Base-by-base conservation (phyloP, 2,329 filamentous ascomycete genomes). In the Fusarium buxicola region DNA sequence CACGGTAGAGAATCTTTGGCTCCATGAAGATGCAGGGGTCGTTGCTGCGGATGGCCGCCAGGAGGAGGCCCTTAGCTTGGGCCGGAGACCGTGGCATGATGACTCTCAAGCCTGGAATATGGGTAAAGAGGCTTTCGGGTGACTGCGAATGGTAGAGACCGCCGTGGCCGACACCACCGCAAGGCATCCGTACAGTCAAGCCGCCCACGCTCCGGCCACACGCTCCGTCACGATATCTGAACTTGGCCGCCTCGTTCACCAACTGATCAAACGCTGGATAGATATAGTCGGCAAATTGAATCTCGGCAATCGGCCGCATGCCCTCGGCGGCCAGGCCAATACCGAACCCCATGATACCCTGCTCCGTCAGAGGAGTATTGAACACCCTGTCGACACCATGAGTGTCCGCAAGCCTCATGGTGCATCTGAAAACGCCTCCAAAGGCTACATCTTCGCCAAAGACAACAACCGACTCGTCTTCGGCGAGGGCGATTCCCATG, bases 361-460 rank as follows among this genome's bases (percentile, higher is more conserved):
- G 95, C 75, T 99, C 95, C 30, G 90, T 92, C 67, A 99, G 78
- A 1, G 95, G 95, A 15, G 94, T 98, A 77, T 99, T 98, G 83
- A 99, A 99, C 30, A 99, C 94, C 55, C 95, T 85, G 55, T 95
- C 91, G 3, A 87, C 84, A 8, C 95, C 95, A 75, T 95, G 96
- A 53, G 92, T 92, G 61, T 93, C 91, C 28, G 92, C 88, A 13
- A 99, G 84, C 69, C 94, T 92, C 88, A 95, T 94, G 28, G 92
- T 94, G 78, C 93, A 97, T 54, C 95, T 86, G 73, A 99, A 99
- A 13, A 99, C 95, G 50, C 95, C 95, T 36, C 95, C 95, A 65
- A 99, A 99, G 12, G 95, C 92, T 8, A 99, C 93, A 74, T 99
- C 95, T 77, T 99, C 95, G 36, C 95, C 95, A 71, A 99, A 99